Percentiles rank a stretch among this genome's conserved stretches.
Conservation (phyloP, 148 eudicot genomes). For the Rhododendron henanense region DNA sequence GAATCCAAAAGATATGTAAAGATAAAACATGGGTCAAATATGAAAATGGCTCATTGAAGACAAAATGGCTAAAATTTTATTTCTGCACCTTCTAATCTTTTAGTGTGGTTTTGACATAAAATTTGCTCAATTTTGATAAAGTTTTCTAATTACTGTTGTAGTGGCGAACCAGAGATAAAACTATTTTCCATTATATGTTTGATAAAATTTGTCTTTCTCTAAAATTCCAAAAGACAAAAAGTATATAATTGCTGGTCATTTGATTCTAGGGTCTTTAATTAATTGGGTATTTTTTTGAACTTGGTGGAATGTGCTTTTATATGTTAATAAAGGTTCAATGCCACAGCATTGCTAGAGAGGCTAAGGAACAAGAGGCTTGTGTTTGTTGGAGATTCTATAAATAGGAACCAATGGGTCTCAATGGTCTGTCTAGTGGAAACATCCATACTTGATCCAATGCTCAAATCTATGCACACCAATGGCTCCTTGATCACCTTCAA, state of each 20-base stretch:
- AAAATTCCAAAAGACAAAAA: background rate
- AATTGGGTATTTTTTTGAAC: background rate
- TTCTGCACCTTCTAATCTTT: background rate
- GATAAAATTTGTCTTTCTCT: background rate
- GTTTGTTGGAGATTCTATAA: conserved; percentile 20
- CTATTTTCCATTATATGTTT: background rate
- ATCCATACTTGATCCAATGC: background rate
- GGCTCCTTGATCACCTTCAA: conserved; percentile 11
- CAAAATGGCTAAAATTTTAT: background rate
- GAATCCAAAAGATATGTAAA: background rate
- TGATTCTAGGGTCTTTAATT: background rate
- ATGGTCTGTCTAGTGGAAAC: conserved; percentile 21
- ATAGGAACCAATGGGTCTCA: conserved; percentile 23
- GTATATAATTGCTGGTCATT: background rate
- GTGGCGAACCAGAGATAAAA: background rate
- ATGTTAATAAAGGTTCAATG: conserved; percentile 21
- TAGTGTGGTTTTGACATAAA: background rate
- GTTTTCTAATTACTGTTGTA: background rate
- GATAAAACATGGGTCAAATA: background rate
- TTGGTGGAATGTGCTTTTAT: background rate
- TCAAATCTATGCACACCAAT: conserved; percentile 15
- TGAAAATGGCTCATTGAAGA: background rate
- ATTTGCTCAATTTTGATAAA: background rate
- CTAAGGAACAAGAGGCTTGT: conserved; percentile 17
- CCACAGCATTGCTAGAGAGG: conserved; percentile 15